These are phyloP conservation scores for Leccinum rimulosum DNA, from an alignment of 768 basidiomycete species.

Conservation along the genomic window DNA sequence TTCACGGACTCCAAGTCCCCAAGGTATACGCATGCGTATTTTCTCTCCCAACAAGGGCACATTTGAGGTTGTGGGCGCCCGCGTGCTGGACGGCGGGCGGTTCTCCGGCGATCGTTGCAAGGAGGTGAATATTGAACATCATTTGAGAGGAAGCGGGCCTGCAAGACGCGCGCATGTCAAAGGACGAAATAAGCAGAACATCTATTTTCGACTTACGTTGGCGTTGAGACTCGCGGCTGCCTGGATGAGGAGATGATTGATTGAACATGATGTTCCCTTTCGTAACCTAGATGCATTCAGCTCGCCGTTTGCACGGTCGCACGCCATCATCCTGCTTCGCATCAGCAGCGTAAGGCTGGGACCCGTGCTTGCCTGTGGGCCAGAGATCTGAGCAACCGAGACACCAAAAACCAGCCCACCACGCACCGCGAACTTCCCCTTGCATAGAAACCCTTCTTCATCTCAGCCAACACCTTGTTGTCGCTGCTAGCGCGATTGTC, in stretches of 20 bases:
- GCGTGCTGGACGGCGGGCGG: slow-evolving; percentile 78
- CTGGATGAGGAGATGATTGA: slow-evolving; percentile 69
- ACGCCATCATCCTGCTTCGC: slow-evolving; percentile 96
- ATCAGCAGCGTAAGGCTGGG: slow-evolving; percentile 70
- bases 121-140: slow-evolving; percentile 68
- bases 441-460: slow-evolving; percentile 60
- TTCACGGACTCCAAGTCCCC: slow-evolving; percentile 62
- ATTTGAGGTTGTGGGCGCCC: slow-evolving; percentile 75
- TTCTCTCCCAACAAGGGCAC: slow-evolving; percentile 78
- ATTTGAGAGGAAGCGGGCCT: slow-evolving; percentile 57
- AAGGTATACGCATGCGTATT: slow-evolving; percentile 78
- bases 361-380: slow-evolving; percentile 39
- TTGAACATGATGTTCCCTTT: slow-evolving; percentile 66
- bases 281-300: slow-evolving; percentile 73
- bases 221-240: slow-evolving; percentile 58
- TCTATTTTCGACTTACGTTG: slow-evolving; percentile 41
- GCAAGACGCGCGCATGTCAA: slow-evolving; percentile 4
- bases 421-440: slow-evolving; percentile 55
- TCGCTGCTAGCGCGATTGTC: slow-evolving; percentile 64
- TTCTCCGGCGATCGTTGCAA: slow-evolving; percentile 74
- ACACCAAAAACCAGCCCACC: not conserved
- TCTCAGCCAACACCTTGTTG: slow-evolving; percentile 51
- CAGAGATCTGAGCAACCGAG: slow-evolving; percentile 6
- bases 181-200: not conserved
- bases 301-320: slow-evolving; percentile 77